Evolutionary conservation across 345 rosid genomes (phyloP), one percentile per base, ranked within the genome.

Genomic region (Anacardium occidentale): DNA sequence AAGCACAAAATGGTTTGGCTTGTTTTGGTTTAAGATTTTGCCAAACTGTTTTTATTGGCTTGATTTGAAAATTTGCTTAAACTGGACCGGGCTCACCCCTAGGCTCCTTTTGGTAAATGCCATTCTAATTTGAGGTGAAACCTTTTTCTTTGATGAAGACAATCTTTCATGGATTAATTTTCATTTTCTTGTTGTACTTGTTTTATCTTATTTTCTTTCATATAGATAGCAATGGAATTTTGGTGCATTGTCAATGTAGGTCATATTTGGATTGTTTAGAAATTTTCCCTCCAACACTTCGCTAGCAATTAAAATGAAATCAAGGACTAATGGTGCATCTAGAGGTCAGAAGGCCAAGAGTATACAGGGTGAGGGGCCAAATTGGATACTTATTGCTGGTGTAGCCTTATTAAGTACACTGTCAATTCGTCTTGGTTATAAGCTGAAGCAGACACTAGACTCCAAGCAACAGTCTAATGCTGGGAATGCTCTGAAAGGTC

Each of bases 371-470:
- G 90, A 82, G 74, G 90, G 98, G n/a, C 88, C 96, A 18, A 91
- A 87, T 68, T 95, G 99, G 99, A 79, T 95, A 70, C 82, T 95
- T 10, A 88, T 95, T 69, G 98, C 96, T 2, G 99, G 98, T 2
- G 96, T 98, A 37, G 97, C 99, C 74, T 88, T 95, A 79, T 81
- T 95, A 76, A 92, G 97, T 83, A 92, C 99, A 3, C 75, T 95
- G 78, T 88, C 99, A 17, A 76, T 95, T 82, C 99, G 89, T 55
- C 86, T 95, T 68, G 99, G 96, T 72, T 92, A 74, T 89, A 92
- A 88, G 86, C 80, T 95, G 79, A 95, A 84, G 85, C 99, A 86
- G 82, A 76, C 82, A 7, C 63, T 83, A 29, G 98, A 89, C 76
- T 67, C 83, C 6, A 95, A 71, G 86, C 90, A 84, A 69, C 87